These are phyloP conservation scores for Tetradesmus obliquus DNA, from an alignment of 139 green algal species.

Conservation along the genomic window DNA sequence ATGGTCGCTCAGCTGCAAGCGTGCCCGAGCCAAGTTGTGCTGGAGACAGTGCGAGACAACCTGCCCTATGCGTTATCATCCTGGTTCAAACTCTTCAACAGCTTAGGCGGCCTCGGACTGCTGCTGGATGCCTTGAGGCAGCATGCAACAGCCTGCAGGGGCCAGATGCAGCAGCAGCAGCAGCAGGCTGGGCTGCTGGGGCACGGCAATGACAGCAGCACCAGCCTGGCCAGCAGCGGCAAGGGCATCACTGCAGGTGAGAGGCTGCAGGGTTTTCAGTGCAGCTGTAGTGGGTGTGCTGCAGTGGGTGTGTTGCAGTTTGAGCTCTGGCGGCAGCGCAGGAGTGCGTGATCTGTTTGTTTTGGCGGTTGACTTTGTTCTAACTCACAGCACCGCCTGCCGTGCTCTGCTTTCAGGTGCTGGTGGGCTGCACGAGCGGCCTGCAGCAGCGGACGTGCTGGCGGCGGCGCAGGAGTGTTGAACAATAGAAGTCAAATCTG, in stretches of 20 bases:
- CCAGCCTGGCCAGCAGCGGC: neutral
- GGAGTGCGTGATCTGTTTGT: no score
- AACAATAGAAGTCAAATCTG: no score
- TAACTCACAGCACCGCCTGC: no score
- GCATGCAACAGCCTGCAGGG: slow-evolving; percentile 12
- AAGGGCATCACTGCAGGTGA: neutral
- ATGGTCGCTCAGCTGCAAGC: slow-evolving; percentile 14
- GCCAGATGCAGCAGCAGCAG: slow-evolving; percentile 29
- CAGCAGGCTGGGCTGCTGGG: neutral
- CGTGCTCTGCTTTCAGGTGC: no score
- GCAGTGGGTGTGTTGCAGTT: no score
- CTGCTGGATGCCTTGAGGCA: slow-evolving; percentile 29
- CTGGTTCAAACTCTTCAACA: slow-evolving; percentile 32
- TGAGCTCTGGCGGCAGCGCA: neutral
- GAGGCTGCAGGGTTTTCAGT: no score
- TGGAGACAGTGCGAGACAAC: slow-evolving; percentile 30
- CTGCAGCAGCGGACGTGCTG: slow-evolving; percentile 20
- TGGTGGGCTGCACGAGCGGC: neutral
- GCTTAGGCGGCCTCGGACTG: slow-evolving; percentile 2
- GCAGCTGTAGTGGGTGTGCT: no score
- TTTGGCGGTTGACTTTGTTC: no score
- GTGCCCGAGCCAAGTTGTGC: neutral
- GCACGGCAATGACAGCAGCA: neutral
- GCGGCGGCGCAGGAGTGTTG: slow-evolving; percentile 18
- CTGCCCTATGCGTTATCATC: neutral